Base-by-base conservation (phyloP, 1,139 yeast genomes). In the Yamadazyma dendronema region DNA sequence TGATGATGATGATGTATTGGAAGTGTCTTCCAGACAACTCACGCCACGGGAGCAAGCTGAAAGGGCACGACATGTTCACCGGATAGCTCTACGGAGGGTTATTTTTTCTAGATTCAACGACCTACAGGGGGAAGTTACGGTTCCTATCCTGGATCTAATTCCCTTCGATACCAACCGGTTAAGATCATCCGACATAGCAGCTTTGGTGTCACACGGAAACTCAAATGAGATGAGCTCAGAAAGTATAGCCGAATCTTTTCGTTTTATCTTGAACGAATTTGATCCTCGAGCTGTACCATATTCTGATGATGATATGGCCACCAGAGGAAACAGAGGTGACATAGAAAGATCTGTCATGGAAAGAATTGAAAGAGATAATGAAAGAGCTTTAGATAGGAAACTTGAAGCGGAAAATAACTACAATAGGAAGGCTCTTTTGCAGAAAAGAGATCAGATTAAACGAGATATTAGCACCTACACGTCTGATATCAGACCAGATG, bases 331-430 rank as follows among this genome's bases (percentile, higher is more conserved):
- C 22, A 19, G 22, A 19, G 19, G 22, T 13, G 31, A 16, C 7
- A 19, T 40, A 13, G 71, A 66, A 33, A 50, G 52, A 31, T 55
- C 66, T 2, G 67, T 71, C 11, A 59, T 71, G 66, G 62, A 56
- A 35, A 50, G 74, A 25, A 69, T 70, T 10, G 74, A 67, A 43
- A 55, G 67, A 22, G 74, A 69, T 33, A 67, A 66, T 39, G 75
- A 70, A 35, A 41, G 48, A 17, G 62, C 60, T 6, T 36, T 69
- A 31, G 72, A 69, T 41, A 48, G 56, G 27, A 53, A 68, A 35
- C 44, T 65, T 29, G 59, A 56, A 26, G 52, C 49, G 29, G 76
- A 69, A 41, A 57, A 60, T 27, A 44, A 44, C 6, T 62, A 40
- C 43, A 68, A 69, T 46, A 50, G 56, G 24, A 59, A 58, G 35